Evolutionary conservation across 208 protist species (phyloP).

Genomic region (Trypanosoma lewisi): DNA sequence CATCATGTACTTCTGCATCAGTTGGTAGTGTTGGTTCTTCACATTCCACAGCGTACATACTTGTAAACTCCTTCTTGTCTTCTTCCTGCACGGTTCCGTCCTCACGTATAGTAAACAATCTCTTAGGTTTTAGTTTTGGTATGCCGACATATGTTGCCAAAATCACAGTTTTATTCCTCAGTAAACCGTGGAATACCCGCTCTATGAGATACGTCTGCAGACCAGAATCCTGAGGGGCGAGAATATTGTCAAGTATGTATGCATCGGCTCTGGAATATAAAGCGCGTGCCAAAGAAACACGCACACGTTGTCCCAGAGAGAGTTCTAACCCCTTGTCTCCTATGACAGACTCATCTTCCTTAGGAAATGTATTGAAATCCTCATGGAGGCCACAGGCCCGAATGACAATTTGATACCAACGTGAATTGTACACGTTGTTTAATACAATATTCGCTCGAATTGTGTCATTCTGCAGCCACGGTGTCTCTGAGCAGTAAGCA

Average conservation of each 20-base stretch:
- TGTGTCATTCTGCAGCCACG: constrained; percentile 90
- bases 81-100: constrained; percentile 8
- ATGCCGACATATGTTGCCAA: constrained; percentile 67
- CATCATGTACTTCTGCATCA: constrained; percentile 28
- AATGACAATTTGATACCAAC: constrained; percentile 70
- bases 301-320: constrained; percentile 83
- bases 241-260: constrained; percentile 90
- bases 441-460: constrained; percentile 94
- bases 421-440: constrained; percentile 38
- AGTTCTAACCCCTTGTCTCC: constrained; percentile 81
- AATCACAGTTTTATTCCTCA: constrained; percentile 76
- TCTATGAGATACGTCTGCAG: constrained; percentile 79
- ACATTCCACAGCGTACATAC: constrained; percentile 58
- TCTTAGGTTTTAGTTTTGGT: constrained; percentile 43
- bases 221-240: constrained; percentile 92
- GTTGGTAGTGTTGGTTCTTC: constrained; percentile 40
- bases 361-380: constrained; percentile 76
- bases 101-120: constrained; percentile 50
- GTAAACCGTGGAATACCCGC: constrained; percentile 68
- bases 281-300: constrained; percentile 82
- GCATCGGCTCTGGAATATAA: constrained; percentile 75
- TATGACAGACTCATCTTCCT: constrained; percentile 88
- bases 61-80: constrained; percentile 15
- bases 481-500: constrained; percentile 82
- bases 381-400: constrained; percentile 63